These are phyloP conservation scores for Eutypa lata DNA, from an alignment of 2,329 filamentous ascomycete genomes.

Conservation along the genomic window DNA sequence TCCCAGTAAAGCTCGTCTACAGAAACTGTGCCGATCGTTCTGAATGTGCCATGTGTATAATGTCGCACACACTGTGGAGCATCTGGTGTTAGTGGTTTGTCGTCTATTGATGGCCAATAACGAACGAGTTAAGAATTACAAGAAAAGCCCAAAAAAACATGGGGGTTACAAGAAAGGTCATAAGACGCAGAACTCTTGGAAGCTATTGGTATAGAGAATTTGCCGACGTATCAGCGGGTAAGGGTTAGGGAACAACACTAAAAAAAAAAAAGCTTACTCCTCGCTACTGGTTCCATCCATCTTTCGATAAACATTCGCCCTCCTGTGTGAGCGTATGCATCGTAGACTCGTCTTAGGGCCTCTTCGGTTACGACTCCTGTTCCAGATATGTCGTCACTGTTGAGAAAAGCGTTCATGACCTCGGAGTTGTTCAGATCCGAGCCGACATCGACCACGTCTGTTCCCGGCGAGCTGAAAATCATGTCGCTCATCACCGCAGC, in stretches of 20 bases:
- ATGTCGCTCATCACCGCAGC: conserved; percentile 19
- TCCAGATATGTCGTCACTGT: conserved; percentile 19
- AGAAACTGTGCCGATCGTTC: conserved; percentile 17
- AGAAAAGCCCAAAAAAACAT: too few species aligned
- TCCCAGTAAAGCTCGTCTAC: not conserved
- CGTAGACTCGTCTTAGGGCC: conserved; percentile 19
- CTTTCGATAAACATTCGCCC: conserved; percentile 20
- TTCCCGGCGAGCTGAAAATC: conserved; percentile 19
- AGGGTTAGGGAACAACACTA: too few species aligned
- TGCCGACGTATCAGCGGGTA: too few species aligned
- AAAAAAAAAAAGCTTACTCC: too few species aligned
- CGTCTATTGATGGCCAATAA: too few species aligned
- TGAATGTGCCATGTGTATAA: conserved; percentile 24
- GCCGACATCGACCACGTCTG: conserved; percentile 7
- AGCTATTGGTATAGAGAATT: too few species aligned
- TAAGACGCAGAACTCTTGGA: too few species aligned
- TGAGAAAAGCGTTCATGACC: conserved; percentile 22
- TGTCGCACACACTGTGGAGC: conserved; percentile 11
- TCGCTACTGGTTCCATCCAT: conserved; percentile 19
- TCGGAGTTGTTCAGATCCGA: conserved; percentile 5
- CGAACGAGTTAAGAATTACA: too few species aligned
- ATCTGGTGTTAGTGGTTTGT: too few species aligned
- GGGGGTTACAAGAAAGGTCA: too few species aligned
- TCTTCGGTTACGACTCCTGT: conserved; percentile 19
- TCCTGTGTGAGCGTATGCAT: conserved; percentile 20